phyloP scores from a whole-genome alignment of 495 filamentous ascomycete genomes.

The Xylaria longipes region DNA sequence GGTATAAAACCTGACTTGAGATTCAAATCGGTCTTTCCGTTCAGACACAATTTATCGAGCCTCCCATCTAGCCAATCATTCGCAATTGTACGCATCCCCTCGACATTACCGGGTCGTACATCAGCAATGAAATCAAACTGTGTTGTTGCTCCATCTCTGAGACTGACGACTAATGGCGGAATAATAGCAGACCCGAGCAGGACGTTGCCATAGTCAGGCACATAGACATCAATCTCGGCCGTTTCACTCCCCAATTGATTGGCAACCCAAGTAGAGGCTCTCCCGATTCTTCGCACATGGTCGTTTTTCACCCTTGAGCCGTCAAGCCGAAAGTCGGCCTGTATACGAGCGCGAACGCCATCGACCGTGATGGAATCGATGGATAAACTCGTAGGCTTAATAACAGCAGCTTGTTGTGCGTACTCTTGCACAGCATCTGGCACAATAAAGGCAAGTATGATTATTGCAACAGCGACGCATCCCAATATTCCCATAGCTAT shows the following conservation, averaged over 20 bases:
- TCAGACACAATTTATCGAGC: constrained; percentile 68
- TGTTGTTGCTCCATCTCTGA: constrained; percentile 78
- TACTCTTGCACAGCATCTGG: constrained; percentile 84
- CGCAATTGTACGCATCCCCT: constrained; percentile 78
- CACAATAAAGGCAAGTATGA: constrained; percentile 74
- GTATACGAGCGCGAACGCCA: constrained; percentile 78
- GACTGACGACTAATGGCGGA: constrained; percentile 73
- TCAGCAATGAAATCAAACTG: constrained; percentile 79
- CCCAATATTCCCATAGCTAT: constrained; percentile 54
- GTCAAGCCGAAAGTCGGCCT: constrained; percentile 81
- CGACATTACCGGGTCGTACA: constrained; percentile 75
- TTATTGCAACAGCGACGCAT: constrained; percentile 49
- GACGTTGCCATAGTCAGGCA: constrained; percentile 82
- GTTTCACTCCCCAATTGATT: constrained; percentile 70
- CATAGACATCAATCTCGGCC: constrained; percentile 75
- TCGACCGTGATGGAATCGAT: constrained; percentile 79
- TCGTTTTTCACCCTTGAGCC: constrained; percentile 72
- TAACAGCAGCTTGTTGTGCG: constrained; percentile 77
- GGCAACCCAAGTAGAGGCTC: constrained; percentile 81
- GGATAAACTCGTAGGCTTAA: constrained; percentile 80
- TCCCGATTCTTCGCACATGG: constrained; percentile 74
- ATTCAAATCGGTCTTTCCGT: constrained; percentile 70
- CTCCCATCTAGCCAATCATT: constrained; percentile 86
- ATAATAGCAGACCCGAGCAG: constrained; percentile 78
- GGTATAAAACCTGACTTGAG: constrained; percentile 79